Base-by-base conservation (phyloP, 352 stramenopile species). In the Globisporangium solare region DNA sequence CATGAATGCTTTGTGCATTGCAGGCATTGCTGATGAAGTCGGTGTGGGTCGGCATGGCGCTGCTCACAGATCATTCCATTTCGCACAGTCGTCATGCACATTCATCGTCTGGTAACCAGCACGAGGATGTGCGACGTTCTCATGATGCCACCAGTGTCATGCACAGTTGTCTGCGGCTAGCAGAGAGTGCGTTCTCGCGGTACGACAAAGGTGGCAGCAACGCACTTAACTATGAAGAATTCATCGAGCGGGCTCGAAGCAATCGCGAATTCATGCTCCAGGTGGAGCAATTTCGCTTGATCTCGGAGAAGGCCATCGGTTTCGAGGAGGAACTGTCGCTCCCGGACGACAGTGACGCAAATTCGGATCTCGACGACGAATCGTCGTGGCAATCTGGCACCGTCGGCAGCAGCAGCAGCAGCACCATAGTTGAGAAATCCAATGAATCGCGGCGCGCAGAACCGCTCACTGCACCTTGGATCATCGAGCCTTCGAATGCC, bases 201-300 rank as follows among this genome's bases (percentile, higher is more conserved):
- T 78, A 73, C 24, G 75, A 88, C 31, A 76, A 77, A 39, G 67
- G 73, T 15, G 62, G 52, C 1, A 63, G 74, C 18, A 66, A 70
- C 1, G 66, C 72, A 17, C 72, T 94, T 1, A 67, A 72, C 14
- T 90, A 85, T 45, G 82, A 92, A 39, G 85, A 88, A 45, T 93
- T 95, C 49, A 83, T 95, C 53, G 67, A 79, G 7, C 92, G 84
- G 83, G 80, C 84, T 2, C 68, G 84, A n/a, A 91, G 76, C 54
- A 90, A 93, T 40, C 83, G 83, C 2, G 82, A 79, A 40, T 93
- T 95, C 41, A 93, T 95, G 83, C 64, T 93, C 12, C 80, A 92
- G 58, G 76, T 92, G 6, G 85, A 95, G 43, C 74, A 79, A 13
- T 92, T 93, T 39, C 79, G 79, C 0, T 60, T 86, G 1, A 80